Evolutionary conservation across 495 filamentous ascomycete species (phyloP).

Genomic region (Hypoxylon fuscum): DNA sequence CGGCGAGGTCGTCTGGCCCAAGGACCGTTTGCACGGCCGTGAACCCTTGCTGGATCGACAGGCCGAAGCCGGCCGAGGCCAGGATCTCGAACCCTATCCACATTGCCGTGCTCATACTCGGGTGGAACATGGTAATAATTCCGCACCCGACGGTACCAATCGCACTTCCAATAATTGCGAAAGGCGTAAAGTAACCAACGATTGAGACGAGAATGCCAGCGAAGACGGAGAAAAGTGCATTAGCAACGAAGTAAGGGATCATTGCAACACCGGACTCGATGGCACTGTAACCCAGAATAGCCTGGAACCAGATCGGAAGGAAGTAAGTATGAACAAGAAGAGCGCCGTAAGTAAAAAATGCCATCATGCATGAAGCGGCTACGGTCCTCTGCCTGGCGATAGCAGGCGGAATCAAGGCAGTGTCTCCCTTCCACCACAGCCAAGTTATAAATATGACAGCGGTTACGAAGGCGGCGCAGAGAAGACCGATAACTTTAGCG

Average conservation of each 20-base stretch:
- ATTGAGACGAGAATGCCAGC: conserved; percentile 57
- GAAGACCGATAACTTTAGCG: conserved; percentile 68
- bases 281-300: conserved; percentile 72
- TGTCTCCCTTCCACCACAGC: conserved; percentile 60
- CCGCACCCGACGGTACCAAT: conserved; percentile 70
- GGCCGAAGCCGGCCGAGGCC: conserved; percentile 67
- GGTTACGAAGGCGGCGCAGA: conserved; percentile 45
- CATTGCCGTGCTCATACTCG: conserved; percentile 39
- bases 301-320: conserved; percentile 86
- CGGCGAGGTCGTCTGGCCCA: conserved; percentile 57
- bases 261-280: conserved; percentile 73
- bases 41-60: conserved; percentile 65
- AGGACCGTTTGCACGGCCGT: conserved; percentile 65
- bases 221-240: conserved; percentile 66
- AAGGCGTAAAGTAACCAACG: conserved; percentile 73
- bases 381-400: conserved; percentile 73
- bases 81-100: conserved; percentile 74
- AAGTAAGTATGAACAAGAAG: conserved; percentile 71
- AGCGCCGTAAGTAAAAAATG: conserved; percentile 61
- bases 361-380: conserved; percentile 60
- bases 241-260: conserved; percentile 69
- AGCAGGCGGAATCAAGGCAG: conserved; percentile 73
- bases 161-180: conserved; percentile 66
- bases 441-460: conserved; percentile 65
- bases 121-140: conserved; percentile 66